A percentile compares a stretch with the other conserved stretches of the same genome.
Evolutionary conservation across 495 filamentous ascomycete species (phyloP).

Genomic region (Penicillium tannophilum): DNA sequence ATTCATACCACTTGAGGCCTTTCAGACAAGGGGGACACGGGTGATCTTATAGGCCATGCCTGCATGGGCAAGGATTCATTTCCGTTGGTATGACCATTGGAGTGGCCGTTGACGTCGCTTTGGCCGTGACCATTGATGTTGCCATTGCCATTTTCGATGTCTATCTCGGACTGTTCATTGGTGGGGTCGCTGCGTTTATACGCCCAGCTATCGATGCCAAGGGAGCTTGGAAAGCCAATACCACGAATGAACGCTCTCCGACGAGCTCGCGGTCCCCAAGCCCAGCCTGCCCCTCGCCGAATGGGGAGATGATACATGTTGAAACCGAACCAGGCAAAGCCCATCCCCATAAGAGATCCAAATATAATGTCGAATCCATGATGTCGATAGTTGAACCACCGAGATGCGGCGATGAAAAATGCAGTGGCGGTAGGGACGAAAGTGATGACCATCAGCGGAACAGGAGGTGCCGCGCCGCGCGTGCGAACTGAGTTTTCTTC

Average conservation of each 20-base stretch:
- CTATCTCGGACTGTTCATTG: background rate
- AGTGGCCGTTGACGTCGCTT: background rate
- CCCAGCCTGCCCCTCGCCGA: slow-evolving; percentile 57
- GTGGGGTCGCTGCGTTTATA: slow-evolving; percentile 4
- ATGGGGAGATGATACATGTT: slow-evolving; percentile 72
- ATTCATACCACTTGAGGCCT: background rate
- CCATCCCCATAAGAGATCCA: slow-evolving; percentile 58
- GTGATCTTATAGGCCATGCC: background rate
- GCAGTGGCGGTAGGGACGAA: slow-evolving; percentile 60
- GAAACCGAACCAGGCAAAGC: slow-evolving; percentile 59
- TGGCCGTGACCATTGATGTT: background rate
- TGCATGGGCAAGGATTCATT: background rate
- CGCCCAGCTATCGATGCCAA: slow-evolving; percentile 41
- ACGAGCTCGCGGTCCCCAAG: slow-evolving; percentile 48
- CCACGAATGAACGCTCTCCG: slow-evolving; percentile 60
- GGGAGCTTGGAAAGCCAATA: slow-evolving; percentile 55
- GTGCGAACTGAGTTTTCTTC: slow-evolving; percentile 39
- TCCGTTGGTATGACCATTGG: background rate
- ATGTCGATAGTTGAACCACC: slow-evolving; percentile 66
- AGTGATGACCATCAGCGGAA: slow-evolving; percentile 56
- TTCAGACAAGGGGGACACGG: background rate
- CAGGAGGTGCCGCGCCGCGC: slow-evolving; percentile 61
- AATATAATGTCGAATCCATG: slow-evolving; percentile 66
- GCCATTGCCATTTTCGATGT: background rate
- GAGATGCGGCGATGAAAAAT: slow-evolving; percentile 61